A percentile compares a stretch with the other conserved stretches of the same genome.
Evolutionary conservation across 2,329 filamentous ascomycete genomes (phyloP).

Genomic region (Colletotrichum nymphaeae): DNA sequence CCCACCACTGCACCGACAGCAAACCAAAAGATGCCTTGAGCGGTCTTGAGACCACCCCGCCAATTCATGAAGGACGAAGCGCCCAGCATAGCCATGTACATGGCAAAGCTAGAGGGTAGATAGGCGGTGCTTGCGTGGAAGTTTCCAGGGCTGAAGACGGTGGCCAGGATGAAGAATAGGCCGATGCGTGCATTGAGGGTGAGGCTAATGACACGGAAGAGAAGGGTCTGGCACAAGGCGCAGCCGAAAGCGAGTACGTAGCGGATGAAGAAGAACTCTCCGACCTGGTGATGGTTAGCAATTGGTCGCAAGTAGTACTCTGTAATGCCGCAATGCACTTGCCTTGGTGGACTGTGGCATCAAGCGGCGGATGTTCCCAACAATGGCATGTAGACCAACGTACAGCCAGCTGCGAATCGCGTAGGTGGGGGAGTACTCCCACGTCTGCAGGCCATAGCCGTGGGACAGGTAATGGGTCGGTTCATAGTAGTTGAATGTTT

Average conservation of each 20-base stretch:
- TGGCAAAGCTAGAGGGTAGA: slow-evolving; percentile 94
- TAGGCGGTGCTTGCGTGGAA: slow-evolving; percentile 91
- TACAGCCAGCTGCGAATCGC: slow-evolving; percentile 97
- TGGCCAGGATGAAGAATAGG: slow-evolving; percentile 83
- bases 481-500: slow-evolving; percentile 99
- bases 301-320: no score
- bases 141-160: slow-evolving; percentile 86
- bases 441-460: slow-evolving; percentile 94
- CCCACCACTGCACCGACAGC: slow-evolving; percentile 86
- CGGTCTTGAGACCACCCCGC: slow-evolving; percentile 81
- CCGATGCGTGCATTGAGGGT: slow-evolving; percentile 86
- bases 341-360: slow-evolving; percentile 72
- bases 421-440: slow-evolving; percentile 97
- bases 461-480: slow-evolving; percentile 94
- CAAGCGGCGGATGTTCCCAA: slow-evolving; percentile 75
- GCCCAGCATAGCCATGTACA: slow-evolving; percentile 92
- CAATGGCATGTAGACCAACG: slow-evolving; percentile 79
- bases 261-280: slow-evolving; percentile 90
- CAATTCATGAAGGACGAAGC: slow-evolving; percentile 92
- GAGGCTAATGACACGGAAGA: slow-evolving; percentile 82
- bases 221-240: slow-evolving; percentile 82
- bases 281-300: slow-evolving; percentile 52
- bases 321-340: neutral
- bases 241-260: slow-evolving; percentile 80
- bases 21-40: slow-evolving; percentile 90